phyloP scores from a whole-genome alignment of 352 stramenopile species.

The Pythium utonaiense region DNA sequence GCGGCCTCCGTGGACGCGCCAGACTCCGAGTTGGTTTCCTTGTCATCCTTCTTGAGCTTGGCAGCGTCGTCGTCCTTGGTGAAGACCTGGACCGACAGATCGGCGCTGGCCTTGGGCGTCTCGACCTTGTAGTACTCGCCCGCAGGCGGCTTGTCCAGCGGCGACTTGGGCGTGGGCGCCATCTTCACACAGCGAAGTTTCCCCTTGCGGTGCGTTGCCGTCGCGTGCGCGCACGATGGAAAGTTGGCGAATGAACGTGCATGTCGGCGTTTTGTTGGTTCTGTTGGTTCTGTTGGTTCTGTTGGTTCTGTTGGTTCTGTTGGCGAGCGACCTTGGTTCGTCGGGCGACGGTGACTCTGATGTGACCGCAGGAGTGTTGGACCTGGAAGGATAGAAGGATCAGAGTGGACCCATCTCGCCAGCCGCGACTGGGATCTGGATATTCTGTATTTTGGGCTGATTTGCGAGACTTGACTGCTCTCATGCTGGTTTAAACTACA shows the following conservation, averaged over 20 bases:
- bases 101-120: constrained; percentile 13
- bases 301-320: neutral
- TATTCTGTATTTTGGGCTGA: neutral
- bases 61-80: neutral
- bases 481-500: too few species aligned
- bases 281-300: neutral
- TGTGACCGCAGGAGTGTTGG: neutral
- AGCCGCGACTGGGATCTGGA: neutral
- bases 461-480: neutral
- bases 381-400: constrained; percentile 4
- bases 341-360: neutral
- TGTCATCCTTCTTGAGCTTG: constrained; percentile 14
- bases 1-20: constrained; percentile 6
- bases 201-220: neutral
- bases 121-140: constrained; percentile 19
- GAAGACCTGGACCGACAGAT: constrained; percentile 10
- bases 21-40: constrained; percentile 6
- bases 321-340: neutral
- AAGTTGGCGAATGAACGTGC: constrained; percentile 15
- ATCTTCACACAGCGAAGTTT: neutral
- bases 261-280: neutral
- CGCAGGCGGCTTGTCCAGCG: constrained; percentile 6
- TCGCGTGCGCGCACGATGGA: neutral
- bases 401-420: neutral
- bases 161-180: constrained; percentile 12